phyloP scores from a whole-genome alignment of 345 rosid species.

The Trapa incisa region DNA sequence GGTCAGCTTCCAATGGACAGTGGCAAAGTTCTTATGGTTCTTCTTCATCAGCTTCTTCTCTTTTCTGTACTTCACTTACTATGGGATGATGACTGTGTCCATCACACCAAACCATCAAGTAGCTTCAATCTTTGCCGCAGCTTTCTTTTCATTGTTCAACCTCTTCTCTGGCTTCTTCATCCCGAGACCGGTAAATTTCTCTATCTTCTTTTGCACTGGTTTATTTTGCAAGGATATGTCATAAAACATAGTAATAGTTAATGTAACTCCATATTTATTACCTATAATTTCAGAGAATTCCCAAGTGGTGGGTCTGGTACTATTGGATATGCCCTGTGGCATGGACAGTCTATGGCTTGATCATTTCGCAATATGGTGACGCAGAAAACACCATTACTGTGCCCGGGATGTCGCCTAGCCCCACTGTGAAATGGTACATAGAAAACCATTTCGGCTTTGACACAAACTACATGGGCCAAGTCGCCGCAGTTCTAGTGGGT shows the following conservation, averaged over 20 bases:
- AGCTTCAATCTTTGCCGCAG: constrained; percentile 18
- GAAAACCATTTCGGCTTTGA: constrained; percentile 11
- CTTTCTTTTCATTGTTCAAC: constrained; percentile 17
- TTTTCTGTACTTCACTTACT: constrained; percentile 20
- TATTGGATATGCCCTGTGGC: constrained; percentile 30
- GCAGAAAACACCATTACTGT: constrained; percentile 1
- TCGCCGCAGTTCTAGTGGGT: constrained; percentile 22
- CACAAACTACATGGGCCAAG: constrained; percentile 20
- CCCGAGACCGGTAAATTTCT: constrained; percentile 16
- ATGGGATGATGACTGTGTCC: constrained; percentile 20
- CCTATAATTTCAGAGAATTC: constrained; percentile 21
- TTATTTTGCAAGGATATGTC: background rate
- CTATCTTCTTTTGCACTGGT: background rate
- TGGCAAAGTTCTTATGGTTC: constrained; percentile 17
- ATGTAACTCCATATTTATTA: background rate
- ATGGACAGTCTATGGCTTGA: constrained; percentile 18
- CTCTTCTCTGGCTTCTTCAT: constrained; percentile 20
- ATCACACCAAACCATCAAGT: constrained; percentile 19
- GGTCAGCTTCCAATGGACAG: constrained; percentile 14
- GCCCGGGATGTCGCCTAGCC: background rate
- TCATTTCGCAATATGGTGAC: constrained; percentile 15
- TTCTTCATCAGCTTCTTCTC: constrained; percentile 18
- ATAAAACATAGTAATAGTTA: background rate
- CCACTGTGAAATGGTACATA: constrained; percentile 10
- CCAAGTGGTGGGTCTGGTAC: constrained; percentile 43